Evolutionary conservation across 2,329 filamentous ascomycete species (phyloP).

Genomic region (Leptographium lundbergii): DNA sequence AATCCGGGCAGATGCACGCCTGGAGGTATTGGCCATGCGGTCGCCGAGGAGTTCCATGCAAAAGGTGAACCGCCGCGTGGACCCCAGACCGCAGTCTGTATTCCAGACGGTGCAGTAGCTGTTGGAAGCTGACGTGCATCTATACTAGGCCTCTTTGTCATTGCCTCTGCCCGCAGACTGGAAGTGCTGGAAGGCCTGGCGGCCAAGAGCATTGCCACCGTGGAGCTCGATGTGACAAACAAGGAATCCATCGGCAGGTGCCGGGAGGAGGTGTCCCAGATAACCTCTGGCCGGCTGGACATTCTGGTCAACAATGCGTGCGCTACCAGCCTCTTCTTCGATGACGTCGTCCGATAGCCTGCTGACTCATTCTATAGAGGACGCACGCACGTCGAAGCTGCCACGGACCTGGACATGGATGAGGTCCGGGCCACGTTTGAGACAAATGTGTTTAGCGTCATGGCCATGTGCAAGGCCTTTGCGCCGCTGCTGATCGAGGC

Average conservation of each 20-base stretch:
- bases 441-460: constrained; percentile 44
- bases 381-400: constrained; percentile 36
- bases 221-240: constrained; percentile 42
- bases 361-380: constrained; percentile 24
- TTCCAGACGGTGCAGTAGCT: too few relatives aligned
- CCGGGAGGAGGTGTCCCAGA: constrained; percentile 29
- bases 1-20: constrained; percentile 35
- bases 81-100: too few relatives aligned
- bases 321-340: constrained; percentile 8
- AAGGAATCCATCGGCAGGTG: constrained; percentile 35
- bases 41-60: constrained; percentile 39
- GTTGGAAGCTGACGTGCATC: neutral
- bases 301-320: constrained; percentile 49
- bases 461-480: constrained; percentile 42
- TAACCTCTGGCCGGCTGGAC: constrained; percentile 41
- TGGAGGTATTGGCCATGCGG: constrained; percentile 43
- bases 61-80: constrained; percentile 24
- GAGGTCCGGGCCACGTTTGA: constrained; percentile 42
- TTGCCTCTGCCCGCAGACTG: constrained; percentile 40
- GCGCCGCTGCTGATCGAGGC: constrained; percentile 34
- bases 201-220: constrained; percentile 32
- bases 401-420: constrained; percentile 37
- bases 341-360: neutral
- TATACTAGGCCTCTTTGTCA: constrained; percentile 35
- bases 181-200: constrained; percentile 34